phyloP scores from a whole-genome alignment of 2,329 filamentous ascomycete species.

The Hypoxylon sp. region DNA sequence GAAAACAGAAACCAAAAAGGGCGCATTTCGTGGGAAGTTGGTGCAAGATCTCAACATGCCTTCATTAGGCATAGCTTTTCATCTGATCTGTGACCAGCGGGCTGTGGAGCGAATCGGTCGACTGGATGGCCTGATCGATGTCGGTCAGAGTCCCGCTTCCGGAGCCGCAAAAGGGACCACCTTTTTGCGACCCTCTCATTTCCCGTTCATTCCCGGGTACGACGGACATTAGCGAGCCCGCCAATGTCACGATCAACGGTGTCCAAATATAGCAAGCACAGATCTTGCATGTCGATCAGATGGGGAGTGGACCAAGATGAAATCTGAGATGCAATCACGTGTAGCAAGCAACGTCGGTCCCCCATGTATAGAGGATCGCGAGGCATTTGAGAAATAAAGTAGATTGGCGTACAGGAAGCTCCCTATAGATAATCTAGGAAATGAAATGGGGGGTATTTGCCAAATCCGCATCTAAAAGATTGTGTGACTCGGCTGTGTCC shows the following conservation, averaged over 20 bases:
- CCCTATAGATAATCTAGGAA: conserved; percentile 22
- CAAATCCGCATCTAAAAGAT: conserved; percentile 32
- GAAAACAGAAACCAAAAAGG: not conserved
- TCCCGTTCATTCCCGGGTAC: conserved; percentile 6
- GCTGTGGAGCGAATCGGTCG: conserved; percentile 1
- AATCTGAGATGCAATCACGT: not conserved
- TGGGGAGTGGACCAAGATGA: not conserved
- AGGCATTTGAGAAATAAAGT: not conserved
- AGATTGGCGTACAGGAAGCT: conserved; percentile 20
- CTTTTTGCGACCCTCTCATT: not conserved
- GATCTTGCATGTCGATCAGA: conserved; percentile 8
- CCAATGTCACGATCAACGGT: conserved; percentile 4
- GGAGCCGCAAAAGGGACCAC: conserved; percentile 3
- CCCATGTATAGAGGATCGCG: not conserved
- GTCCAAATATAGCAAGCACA: conserved; percentile 11
- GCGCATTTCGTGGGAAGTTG: not conserved
- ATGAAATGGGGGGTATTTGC: conserved; percentile 34
- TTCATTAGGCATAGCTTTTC: conserved; percentile 11
- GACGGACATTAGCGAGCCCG: not conserved
- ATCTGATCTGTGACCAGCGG: not conserved
- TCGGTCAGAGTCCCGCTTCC: conserved; percentile 13
- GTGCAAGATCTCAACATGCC: not conserved
- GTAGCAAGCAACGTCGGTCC: not conserved
- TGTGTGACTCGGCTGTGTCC: conserved; percentile 12
- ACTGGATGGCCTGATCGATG: not conserved